phyloP scores from a whole-genome alignment of 441 rosid species.

The Euphorbia schlechtendalii region DNA sequence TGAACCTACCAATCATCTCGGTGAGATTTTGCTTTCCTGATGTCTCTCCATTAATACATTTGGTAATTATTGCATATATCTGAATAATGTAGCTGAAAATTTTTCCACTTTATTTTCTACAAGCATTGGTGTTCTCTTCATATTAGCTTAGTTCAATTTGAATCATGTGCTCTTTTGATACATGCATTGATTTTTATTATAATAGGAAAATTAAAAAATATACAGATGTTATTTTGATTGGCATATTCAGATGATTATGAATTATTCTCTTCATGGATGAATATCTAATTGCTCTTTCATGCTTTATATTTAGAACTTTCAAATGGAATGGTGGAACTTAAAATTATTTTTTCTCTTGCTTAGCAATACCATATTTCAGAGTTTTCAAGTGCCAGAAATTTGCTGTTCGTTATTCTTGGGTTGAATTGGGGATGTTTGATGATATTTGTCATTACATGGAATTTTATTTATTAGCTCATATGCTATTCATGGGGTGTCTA shows the following conservation, averaged over 20 bases:
- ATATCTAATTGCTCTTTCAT: not conserved
- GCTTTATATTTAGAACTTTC: not conserved
- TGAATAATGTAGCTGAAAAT: not conserved
- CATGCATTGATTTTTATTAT: not conserved
- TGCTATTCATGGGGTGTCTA: not conserved
- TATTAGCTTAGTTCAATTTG: not conserved
- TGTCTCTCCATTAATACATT: not conserved
- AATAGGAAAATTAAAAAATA: not conserved
- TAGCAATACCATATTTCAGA: not conserved
- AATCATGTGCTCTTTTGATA: not conserved
- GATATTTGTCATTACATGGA: not conserved
- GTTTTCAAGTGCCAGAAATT: not conserved
- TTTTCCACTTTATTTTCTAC: not conserved
- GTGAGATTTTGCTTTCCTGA: conserved; percentile 26
- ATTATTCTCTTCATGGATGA: not conserved
- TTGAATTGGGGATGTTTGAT: not conserved
- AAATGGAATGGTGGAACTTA: too few species aligned
- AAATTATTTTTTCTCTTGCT: not conserved
- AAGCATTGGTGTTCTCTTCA: not conserved
- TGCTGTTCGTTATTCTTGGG: not conserved
- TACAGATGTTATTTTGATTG: not conserved
- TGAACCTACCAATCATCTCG: conserved; percentile 95
- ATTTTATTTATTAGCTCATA: not conserved
- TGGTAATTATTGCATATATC: not conserved
- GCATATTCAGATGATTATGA: too few species aligned